These are phyloP conservation scores for Barnettozyma sp. DNA, from an alignment of 805 yeast species.

Conservation along the genomic window DNA sequence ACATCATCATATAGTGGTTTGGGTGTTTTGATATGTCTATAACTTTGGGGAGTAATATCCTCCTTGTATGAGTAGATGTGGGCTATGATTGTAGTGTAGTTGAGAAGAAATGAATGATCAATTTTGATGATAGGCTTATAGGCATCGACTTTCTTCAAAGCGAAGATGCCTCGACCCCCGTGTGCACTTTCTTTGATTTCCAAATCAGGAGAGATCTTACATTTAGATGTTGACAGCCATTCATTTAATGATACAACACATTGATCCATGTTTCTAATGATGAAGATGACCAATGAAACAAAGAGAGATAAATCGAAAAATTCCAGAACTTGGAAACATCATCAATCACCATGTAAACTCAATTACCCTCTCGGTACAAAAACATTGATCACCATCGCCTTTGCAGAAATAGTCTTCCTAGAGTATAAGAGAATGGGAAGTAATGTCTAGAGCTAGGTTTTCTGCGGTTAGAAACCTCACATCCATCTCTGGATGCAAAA, in stretches of 20 bases:
- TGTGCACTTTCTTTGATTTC: conserved; percentile 34
- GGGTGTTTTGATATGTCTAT: conserved; percentile 10
- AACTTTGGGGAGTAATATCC: conserved; percentile 9
- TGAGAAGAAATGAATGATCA: conserved; percentile 52
- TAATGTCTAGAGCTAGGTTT: too few species aligned
- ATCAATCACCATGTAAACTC: too few species aligned
- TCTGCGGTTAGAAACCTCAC: too few species aligned
- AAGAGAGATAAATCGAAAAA: not conserved
- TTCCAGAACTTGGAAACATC: too few species aligned
- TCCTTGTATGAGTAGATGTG: conserved; percentile 35
- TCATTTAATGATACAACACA: conserved; percentile 9
- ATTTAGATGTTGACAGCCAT: conserved; percentile 7
- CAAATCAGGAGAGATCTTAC: conserved; percentile 30
- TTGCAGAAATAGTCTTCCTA: too few species aligned
- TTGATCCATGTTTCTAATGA: too few species aligned
- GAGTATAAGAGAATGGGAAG: too few species aligned
- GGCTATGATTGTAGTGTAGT: conserved; percentile 44
- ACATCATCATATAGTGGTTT: conserved; percentile 15
- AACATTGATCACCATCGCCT: too few species aligned
- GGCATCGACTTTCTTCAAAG: conserved; percentile 30
- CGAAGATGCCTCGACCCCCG: conserved; percentile 61
- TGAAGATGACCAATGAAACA: not conserved
- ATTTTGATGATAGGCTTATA: conserved; percentile 46
- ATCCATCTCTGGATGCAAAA: conserved; percentile 14
- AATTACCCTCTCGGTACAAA: too few species aligned